Base-by-base conservation (phyloP, 345 rosid genomes). In the Erucastrum elatum region DNA sequence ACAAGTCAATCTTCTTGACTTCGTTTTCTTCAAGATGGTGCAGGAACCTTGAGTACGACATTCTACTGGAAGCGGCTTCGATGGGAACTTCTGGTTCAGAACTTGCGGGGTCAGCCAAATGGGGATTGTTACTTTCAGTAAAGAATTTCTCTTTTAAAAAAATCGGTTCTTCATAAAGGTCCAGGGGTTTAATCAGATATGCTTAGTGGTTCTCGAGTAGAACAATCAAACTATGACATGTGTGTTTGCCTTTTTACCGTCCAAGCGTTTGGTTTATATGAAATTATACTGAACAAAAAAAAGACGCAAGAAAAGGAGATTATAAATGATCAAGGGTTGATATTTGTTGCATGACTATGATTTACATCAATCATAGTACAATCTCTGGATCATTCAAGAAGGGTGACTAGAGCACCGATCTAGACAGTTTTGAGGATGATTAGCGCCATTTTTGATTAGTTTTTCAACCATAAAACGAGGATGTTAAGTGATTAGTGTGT, bases 1-100 rank as follows among this genome's bases (percentile, higher is more conserved):
- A 84, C 80, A 90, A 53, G 80, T 92, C 91, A 64, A 92, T 89
- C 75, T 87, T 90, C 80, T 86, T 85, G 12, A 89, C 90, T 39
- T 66, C 81, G 30, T 83, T 90, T 56, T 84, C 88, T 26, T 92
- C 85, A 49, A 91, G 77, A 79, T 88, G 88, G 77, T 77, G 77
- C 82, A 88, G 64, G 80, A 91, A 91, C 71, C 88, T 85, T 1
- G 93, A 84, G 80, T 86, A 90, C 0, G 94, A 86, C 77, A 87
- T 66, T 80, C 87, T 83, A 53, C 59, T 88, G 9, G 94, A 90
- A 51, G 89, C 70, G 63, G 85, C 76, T 44, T 83, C 84, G 1
- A 58, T 51, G 4, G 90, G 95, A 82, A 69, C 71, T 80, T 84
- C 92, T 33, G 92, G 91, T 64, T 86, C 85, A 51, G 91, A 85